Evolutionary conservation across 495 filamentous ascomycete genomes (phyloP).

Genomic region (Trichoderma parareesei): DNA sequence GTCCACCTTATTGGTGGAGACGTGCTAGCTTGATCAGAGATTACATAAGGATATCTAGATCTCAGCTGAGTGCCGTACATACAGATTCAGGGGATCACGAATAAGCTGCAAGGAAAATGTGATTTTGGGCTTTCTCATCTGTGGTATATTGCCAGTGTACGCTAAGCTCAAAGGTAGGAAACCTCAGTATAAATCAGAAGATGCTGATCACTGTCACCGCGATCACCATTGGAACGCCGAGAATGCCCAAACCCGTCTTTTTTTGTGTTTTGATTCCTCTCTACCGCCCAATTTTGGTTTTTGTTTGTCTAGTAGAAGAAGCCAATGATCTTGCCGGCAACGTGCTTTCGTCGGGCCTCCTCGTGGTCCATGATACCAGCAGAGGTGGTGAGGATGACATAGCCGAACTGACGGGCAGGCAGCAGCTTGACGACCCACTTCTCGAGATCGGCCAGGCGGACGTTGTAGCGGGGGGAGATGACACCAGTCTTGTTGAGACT

Average conservation of each 20-base stretch:
- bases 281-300: slow-evolving; percentile 18
- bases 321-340: slow-evolving; percentile 89
- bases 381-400: slow-evolving; percentile 96
- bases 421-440: slow-evolving; percentile 99
- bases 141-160: slow-evolving; percentile 7
- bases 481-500: slow-evolving; percentile 95
- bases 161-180: not conserved
- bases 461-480: slow-evolving; percentile 97
- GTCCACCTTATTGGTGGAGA: too few species aligned
- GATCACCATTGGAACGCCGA: slow-evolving; percentile 10
- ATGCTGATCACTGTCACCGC: not conserved
- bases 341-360: slow-evolving; percentile 96
- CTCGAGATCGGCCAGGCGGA: slow-evolving; percentile 93
- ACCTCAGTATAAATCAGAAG: not conserved
- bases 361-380: slow-evolving; percentile 99
- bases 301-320: slow-evolving; percentile 73
- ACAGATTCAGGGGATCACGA: not conserved
- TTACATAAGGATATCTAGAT: too few species aligned
- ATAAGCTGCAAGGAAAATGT: not conserved
- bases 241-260: slow-evolving; percentile 13
- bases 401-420: slow-evolving; percentile 98
- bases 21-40: too few species aligned
- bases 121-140: not conserved
- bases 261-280: slow-evolving; percentile 15
- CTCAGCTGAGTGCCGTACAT: too few species aligned